Evolutionary conservation across 768 basidiomycete genomes (phyloP), one percentile per base, ranked within the genome.

Genomic region (Pseudohyphozyma bogoriensis): DNA sequence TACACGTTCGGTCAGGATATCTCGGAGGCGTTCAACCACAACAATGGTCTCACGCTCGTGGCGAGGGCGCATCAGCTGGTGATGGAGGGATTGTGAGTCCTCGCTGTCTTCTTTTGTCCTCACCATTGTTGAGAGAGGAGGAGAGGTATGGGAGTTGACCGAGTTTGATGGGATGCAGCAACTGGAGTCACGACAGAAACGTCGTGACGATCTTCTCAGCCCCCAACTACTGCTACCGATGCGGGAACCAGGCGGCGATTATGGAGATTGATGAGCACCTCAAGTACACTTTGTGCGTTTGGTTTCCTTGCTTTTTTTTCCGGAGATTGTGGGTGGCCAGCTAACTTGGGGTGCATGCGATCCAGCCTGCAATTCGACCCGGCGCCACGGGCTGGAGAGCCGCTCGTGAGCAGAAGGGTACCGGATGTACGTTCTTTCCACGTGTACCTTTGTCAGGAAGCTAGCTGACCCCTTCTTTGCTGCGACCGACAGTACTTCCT

Each of bases 331-430:
- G 49, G 37, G 55, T 49, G 39, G 50, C 26, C 44, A 58, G 42
- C 47, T 65, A 28, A 64, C 45, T n/a, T 5, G 16, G 50, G 16
- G 6, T 16, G n/a, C 15, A 18, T 47, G 1, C 37, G 20, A n/a
- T n/a, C n/a, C 69, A 97, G 91, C 86, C 82, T 99, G 76, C 95
- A 99, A 83, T 99, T 97, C 76, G 95, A 99, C 77, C 95, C 95
- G 72, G 95, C 95, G 69, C 95, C 95, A 70, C 81, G 95, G 74
- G 91, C 93, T 72, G 95, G 95, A 69, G 95, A 99, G 75, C 95
- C 95, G 51, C 84, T 97, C 62, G 95, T 99, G 66, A 91, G 92
- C 18, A 65, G 72, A 58, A 65, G 72, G 55, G 70, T 71, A 26
- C 70, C 70, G 44, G 70, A 71, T 52, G 69, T 66, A 26, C 29